Conservation (phyloP, 495 filamentous ascomycete species). For the Hypoxylon perforatum region DNA sequence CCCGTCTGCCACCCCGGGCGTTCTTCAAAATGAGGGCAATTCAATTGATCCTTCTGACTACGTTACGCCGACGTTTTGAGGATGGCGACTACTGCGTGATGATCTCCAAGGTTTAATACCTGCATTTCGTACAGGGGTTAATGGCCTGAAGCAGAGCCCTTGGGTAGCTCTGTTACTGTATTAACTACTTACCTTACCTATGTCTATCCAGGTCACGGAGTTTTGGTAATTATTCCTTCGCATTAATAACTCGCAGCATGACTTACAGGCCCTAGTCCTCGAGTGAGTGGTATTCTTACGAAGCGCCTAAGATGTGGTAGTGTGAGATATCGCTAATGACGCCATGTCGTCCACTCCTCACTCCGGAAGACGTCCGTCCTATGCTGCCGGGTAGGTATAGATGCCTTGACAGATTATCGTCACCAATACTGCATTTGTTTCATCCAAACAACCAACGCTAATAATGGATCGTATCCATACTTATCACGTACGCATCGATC, state of each 20-base stretch:
- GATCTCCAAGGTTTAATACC: slow-evolving; percentile 2
- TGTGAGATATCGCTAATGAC: slow-evolving; percentile 2
- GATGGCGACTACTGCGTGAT: slow-evolving; percentile 20
- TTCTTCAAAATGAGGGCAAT: slow-evolving; percentile 6
- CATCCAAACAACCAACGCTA: slow-evolving; percentile 18
- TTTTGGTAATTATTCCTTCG: slow-evolving; percentile 8
- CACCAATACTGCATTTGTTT: slow-evolving; percentile 14
- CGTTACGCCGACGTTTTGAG: slow-evolving; percentile 10
- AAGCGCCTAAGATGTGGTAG: neutral
- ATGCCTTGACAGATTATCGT: slow-evolving; percentile 10
- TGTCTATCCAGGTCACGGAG: neutral
- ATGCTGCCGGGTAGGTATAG: neutral
- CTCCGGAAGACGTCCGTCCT: neutral
- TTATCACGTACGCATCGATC: slow-evolving; percentile 2
- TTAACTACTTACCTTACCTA: too few species aligned
- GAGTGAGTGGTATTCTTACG: neutral
- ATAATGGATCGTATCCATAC: slow-evolving; percentile 19
- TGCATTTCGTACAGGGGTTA: neutral
- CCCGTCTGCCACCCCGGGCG: slow-evolving; percentile 11
- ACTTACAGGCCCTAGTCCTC: too few species aligned
- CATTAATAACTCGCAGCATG: neutral
- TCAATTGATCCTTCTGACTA: slow-evolving; percentile 27
- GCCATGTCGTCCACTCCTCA: neutral
- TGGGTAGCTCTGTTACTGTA: neutral
- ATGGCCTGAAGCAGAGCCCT: neutral